phyloP scores from a whole-genome alignment of 352 stramenopile species.

The Elongisporangium undulatum region DNA sequence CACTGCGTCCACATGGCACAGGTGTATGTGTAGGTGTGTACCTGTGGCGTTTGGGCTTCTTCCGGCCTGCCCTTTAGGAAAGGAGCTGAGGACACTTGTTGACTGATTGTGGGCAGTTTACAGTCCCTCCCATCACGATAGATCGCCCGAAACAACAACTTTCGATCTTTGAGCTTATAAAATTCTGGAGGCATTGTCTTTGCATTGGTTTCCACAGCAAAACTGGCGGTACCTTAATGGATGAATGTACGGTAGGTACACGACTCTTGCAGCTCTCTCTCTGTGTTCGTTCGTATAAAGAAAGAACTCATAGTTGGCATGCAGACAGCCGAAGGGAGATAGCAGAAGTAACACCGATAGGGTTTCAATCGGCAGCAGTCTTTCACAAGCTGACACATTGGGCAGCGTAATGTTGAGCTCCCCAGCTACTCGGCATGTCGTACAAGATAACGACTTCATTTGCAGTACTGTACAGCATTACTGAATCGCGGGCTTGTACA shows the following conservation, averaged over 20 bases:
- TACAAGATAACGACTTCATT: no score
- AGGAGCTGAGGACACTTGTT: neutral
- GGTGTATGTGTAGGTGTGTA: neutral
- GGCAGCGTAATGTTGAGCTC: no score
- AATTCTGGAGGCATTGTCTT: neutral
- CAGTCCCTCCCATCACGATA: neutral
- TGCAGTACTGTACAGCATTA: no score
- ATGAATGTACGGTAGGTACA: neutral
- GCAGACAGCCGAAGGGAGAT: neutral
- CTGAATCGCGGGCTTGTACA: no score
- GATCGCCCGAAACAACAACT: neutral
- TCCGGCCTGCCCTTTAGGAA: neutral
- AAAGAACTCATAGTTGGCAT: neutral
- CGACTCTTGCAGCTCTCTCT: neutral
- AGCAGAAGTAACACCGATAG: neutral
- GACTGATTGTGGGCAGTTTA: neutral
- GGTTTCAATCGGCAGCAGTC: no score
- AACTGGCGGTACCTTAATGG: neutral
- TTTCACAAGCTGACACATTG: no score
- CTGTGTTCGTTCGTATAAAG: neutral
- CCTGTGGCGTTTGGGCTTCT: neutral
- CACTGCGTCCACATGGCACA: neutral
- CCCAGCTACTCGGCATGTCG: no score
- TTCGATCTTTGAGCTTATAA: neutral
- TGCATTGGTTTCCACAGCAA: neutral